phyloP scores from a whole-genome alignment of 2,329 filamentous ascomycete species.

The Dactylellina parvicollis region DNA sequence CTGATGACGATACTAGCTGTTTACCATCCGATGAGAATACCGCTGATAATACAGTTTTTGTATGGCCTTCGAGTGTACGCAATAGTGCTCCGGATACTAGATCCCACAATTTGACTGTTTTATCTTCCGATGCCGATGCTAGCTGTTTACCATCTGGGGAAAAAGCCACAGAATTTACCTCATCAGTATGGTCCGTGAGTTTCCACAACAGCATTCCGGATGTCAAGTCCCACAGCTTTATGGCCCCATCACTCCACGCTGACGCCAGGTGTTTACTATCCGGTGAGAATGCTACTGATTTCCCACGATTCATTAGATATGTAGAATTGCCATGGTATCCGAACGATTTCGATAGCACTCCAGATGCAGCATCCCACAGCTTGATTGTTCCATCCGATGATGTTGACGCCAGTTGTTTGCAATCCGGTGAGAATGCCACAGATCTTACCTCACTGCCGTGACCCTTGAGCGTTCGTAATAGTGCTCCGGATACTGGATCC shows the following conservation, averaged over 20 bases:
- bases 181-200: not conserved
- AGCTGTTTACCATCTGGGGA: slow-evolving; percentile 6
- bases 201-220: not conserved
- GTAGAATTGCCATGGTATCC: too few species aligned
- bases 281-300: too few species aligned
- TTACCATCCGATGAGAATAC: slow-evolving; percentile 46
- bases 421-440: slow-evolving; percentile 73
- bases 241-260: too few species aligned
- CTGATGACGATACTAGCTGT: slow-evolving; percentile 50
- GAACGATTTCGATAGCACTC: too few species aligned
- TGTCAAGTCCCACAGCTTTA: not conserved
- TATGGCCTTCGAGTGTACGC: slow-evolving; percentile 36
- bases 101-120: slow-evolving; percentile 9
- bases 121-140: slow-evolving; percentile 2
- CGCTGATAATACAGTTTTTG: not conserved
- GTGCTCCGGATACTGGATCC: slow-evolving; percentile 58
- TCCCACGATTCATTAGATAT: too few species aligned
- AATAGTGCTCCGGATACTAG: not conserved
- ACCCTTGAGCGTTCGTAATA: not conserved
- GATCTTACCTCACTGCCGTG: not conserved
- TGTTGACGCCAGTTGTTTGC: too few species aligned
- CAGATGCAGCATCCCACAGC: too few species aligned
- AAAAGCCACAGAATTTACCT: not conserved
- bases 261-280: too few species aligned
- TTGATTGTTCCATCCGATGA: too few species aligned